These are phyloP conservation scores for Heteromeles arbutifolia DNA, from an alignment of 306 rosid species.

Conservation along the genomic window DNA sequence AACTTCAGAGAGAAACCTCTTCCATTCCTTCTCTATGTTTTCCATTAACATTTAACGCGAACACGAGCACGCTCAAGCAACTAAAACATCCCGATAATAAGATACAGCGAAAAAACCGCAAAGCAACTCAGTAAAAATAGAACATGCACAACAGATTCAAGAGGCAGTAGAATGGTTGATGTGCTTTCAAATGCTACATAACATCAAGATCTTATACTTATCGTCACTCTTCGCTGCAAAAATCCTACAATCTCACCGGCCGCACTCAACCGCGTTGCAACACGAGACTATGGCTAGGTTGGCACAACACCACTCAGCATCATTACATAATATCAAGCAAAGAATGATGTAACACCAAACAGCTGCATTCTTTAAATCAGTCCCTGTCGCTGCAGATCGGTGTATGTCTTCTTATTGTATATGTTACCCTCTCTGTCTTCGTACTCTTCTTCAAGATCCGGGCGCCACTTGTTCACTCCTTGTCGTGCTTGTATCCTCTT, in stretches of 20 bases:
- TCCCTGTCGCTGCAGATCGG: constrained; percentile 98
- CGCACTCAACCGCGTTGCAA: background rate
- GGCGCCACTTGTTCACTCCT: constrained; percentile 96
- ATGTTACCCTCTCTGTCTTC: constrained; percentile 98
- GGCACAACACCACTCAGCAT: background rate
- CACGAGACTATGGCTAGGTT: background rate
- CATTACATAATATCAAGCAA: background rate
- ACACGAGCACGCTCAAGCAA: too few relatives aligned
- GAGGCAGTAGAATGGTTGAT: background rate
- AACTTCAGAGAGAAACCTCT: too few relatives aligned
- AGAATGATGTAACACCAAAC: background rate
- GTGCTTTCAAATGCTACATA: background rate
- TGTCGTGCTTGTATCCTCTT: constrained; percentile 84
- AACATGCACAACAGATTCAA: background rate
- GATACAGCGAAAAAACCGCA: too few relatives aligned
- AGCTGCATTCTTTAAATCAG: constrained; percentile 38
- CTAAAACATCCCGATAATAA: too few relatives aligned
- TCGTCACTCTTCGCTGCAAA: background rate
- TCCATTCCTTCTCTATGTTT: too few relatives aligned
- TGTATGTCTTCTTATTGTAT: constrained; percentile 88
- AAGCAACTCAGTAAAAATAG: too few relatives aligned
- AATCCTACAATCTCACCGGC: background rate
- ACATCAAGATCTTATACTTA: background rate
- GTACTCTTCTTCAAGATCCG: constrained; percentile 97
- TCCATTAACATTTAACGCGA: too few relatives aligned